phyloP scores from a whole-genome alignment of 164 flowering plant genomes.

The Magnolia officinalis region DNA sequence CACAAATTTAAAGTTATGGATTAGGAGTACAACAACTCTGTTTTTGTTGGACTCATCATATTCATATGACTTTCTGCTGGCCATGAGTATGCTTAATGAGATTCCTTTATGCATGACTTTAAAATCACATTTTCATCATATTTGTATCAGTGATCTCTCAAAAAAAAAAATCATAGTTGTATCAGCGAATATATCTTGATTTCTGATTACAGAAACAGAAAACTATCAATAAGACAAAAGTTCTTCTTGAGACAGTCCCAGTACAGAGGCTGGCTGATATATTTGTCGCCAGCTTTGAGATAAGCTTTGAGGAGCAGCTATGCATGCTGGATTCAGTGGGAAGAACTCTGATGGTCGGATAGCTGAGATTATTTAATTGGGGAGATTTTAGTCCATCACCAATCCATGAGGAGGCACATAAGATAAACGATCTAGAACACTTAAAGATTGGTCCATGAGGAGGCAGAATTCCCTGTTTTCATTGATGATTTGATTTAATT shows the following conservation, averaged over 20 bases:
- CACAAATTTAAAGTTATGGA: too few species aligned
- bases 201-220: conserved; percentile 70
- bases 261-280: conserved; percentile 39
- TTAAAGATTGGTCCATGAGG: too few species aligned
- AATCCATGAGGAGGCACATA: too few species aligned
- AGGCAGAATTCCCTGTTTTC: too few species aligned
- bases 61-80: neutral
- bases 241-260: conserved; percentile 88
- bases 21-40: too few species aligned
- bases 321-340: conserved; percentile 86
- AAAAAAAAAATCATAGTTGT: too few species aligned
- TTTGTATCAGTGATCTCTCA: too few species aligned
- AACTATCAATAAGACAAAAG: conserved; percentile 90
- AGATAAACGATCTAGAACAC: too few species aligned
- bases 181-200: neutral
- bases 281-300: conserved; percentile 99
- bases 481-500: too few species aligned
- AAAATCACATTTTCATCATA: neutral
- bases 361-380: too few species aligned
- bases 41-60: neutral
- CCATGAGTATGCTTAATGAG: neutral
- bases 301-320: conserved; percentile 97
- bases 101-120: neutral
- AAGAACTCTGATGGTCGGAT: too few species aligned
- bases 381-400: too few species aligned